These are phyloP conservation scores for Botryotinia narcissicola DNA, from an alignment of 2,329 filamentous ascomycete species.

Conservation along the genomic window DNA sequence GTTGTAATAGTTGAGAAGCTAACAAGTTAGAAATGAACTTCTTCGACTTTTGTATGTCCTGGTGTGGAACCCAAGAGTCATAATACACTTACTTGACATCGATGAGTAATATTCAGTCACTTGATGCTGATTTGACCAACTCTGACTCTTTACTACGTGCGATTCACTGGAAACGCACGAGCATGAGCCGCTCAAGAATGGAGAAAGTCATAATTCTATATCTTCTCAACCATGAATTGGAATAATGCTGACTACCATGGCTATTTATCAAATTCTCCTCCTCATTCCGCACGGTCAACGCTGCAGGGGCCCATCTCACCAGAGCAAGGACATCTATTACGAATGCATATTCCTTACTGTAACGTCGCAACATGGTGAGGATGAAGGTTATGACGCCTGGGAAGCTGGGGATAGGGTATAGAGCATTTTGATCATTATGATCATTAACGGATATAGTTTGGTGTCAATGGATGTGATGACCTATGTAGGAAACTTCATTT, in stretches of 20 bases:
- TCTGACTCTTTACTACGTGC: neutral
- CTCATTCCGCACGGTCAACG: neutral
- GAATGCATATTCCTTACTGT: neutral
- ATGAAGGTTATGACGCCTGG: neutral
- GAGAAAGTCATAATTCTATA: neutral
- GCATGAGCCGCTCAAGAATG: neutral
- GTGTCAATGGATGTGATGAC: neutral
- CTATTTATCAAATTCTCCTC: neutral
- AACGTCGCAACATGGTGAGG: neutral
- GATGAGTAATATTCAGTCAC: neutral
- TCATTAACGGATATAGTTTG: neutral
- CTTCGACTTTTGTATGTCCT: neutral
- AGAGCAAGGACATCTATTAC: too few species aligned
- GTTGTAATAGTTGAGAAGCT: neutral
- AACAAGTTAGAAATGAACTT: neutral
- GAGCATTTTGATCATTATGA: neutral
- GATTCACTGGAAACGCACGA: neutral
- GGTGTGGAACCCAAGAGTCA: neutral
- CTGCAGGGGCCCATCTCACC: neutral
- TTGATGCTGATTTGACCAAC: neutral
- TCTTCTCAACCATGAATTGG: neutral
- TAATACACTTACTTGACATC: neutral
- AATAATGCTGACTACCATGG: neutral
- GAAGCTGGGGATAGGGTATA: neutral
- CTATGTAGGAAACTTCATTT: neutral